Conservation (phyloP, 129 eudicot species). For the Mikania micrantha region DNA sequence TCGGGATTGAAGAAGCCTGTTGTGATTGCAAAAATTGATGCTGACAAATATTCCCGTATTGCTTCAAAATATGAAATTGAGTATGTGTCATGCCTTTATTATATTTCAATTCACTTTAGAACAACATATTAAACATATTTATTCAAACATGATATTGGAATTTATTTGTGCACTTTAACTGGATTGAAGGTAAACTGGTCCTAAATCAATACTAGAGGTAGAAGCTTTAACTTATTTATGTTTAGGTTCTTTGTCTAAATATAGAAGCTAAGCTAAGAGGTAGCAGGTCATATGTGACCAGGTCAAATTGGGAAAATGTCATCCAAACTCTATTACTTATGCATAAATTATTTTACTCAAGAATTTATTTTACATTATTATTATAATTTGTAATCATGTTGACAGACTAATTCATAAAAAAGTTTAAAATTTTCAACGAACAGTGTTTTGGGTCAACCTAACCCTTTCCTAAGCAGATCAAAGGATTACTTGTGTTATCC, state of each 20-base stretch:
- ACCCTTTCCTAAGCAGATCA: not conserved
- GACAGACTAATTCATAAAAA: not conserved
- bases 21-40: slow-evolving; percentile 83
- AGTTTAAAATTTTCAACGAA: not conserved
- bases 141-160: not conserved
- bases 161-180: not conserved
- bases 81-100: slow-evolving; percentile 45
- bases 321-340: not conserved
- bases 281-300: not conserved
- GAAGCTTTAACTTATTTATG: not conserved
- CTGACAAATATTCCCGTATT: slow-evolving; percentile 74
- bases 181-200: not conserved
- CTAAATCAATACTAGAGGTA: not conserved
- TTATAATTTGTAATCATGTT: not conserved
- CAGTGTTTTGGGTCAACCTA: not conserved
- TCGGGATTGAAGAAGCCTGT: slow-evolving; percentile 71
- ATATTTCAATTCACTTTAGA: slow-evolving; percentile 3
- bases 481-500: not conserved
- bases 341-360: not conserved
- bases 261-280: not conserved
- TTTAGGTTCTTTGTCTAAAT: too few species aligned
- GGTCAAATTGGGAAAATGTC: not conserved
- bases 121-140: too few species aligned
- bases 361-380: too few species aligned
- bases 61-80: slow-evolving; percentile 71